phyloP scores from a whole-genome alignment of 352 stramenopile genomes.

The Pythium monospermum region DNA sequence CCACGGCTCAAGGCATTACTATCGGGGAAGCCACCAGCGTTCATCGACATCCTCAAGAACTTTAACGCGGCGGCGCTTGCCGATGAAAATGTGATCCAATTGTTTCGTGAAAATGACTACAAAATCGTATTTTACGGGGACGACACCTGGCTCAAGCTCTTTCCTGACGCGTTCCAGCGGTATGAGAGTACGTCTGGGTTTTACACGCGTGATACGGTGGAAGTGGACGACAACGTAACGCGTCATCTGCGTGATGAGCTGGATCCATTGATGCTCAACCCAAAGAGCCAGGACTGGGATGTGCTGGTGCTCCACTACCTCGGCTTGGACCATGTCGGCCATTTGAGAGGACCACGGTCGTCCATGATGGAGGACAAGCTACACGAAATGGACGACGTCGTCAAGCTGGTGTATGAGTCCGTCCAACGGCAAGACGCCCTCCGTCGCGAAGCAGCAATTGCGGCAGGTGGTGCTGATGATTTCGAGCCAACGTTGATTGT shows the following conservation, averaged over 20 bases:
- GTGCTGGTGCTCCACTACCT: conserved; percentile 85
- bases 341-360: conserved; percentile 75
- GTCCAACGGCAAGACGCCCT: conserved; percentile 51
- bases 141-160: conserved; percentile 89
- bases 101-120: conserved; percentile 39
- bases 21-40: conserved; percentile 77
- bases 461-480: conserved; percentile 5
- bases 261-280: conserved; percentile 58
- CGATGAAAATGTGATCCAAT: conserved; percentile 67
- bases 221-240: conserved; percentile 86
- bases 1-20: conserved; percentile 83
- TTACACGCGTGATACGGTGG: conserved; percentile 83
- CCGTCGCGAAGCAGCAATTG: conserved; percentile 11
- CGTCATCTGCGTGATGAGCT: conserved; percentile 80
- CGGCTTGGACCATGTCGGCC: conserved; percentile 82
- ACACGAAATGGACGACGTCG: conserved; percentile 75
- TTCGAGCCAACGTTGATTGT: conserved; percentile 59
- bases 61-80: conserved; percentile 83
- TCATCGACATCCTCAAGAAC: conserved; percentile 90
- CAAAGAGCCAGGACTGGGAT: conserved; percentile 77
- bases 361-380: conserved; percentile 76
- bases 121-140: conserved; percentile 86
- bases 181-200: conserved; percentile 82
- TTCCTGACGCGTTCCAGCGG: conserved; percentile 63
- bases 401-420: conserved; percentile 53